Evolutionary conservation across 495 filamentous ascomycete genomes (phyloP).

Genomic region (Podospora didyma): DNA sequence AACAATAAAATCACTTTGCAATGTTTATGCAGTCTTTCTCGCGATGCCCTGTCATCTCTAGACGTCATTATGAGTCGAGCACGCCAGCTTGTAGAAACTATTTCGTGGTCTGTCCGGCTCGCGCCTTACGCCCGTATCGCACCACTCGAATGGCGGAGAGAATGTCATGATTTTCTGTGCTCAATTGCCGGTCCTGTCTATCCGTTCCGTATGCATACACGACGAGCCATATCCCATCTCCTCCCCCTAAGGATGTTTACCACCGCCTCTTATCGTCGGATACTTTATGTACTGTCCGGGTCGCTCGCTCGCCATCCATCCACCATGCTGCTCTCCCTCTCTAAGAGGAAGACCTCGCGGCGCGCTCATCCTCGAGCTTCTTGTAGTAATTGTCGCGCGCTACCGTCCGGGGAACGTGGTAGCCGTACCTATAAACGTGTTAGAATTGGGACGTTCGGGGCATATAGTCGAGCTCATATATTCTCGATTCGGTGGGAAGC

Average conservation of each 20-base stretch:
- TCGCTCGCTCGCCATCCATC: conserved; percentile 1
- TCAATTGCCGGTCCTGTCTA: conserved; percentile 24
- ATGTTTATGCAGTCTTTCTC: neutral
- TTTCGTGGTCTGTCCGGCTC: no score
- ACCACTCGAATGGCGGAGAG: neutral
- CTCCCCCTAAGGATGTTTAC: conserved; percentile 4
- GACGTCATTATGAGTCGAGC: neutral
- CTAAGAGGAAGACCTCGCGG: conserved; percentile 24
- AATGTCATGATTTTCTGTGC: conserved; percentile 1
- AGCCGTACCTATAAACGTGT: conserved; percentile 43
- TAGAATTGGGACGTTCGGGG: neutral
- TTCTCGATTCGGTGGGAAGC: neutral
- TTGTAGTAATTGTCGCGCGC: conserved; percentile 45
- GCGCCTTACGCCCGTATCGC: neutral
- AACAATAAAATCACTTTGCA: neutral
- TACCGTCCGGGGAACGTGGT: conserved; percentile 47
- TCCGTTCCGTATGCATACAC: conserved; percentile 24
- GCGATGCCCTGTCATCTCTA: neutral
- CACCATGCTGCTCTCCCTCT: neutral
- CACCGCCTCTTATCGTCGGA: neutral
- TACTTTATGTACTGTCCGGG: neutral
- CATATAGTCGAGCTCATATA: neutral
- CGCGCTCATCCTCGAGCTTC: conserved; percentile 44
- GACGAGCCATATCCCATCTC: conserved; percentile 2
- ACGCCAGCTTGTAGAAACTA: no score